Evolutionary conservation across 257 asterid genomes (phyloP), one percentile per base, ranked within the genome.

Genomic region (Lycium barbarum): DNA sequence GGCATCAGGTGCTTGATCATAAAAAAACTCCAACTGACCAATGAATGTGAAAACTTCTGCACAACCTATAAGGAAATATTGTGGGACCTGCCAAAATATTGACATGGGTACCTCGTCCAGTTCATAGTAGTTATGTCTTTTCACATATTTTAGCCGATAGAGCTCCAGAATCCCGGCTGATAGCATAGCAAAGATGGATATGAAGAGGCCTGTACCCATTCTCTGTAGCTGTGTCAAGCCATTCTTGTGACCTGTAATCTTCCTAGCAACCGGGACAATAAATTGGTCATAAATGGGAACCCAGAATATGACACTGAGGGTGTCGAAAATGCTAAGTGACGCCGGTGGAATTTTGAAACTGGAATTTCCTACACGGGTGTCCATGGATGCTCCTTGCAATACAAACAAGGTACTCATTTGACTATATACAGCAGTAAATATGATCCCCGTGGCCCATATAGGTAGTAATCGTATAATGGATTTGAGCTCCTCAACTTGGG

Each of bases 1-100:
- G 18, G 97, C 91, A 78, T 94, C 96, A 0, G 98, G 98, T 0
- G 98, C 98, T 84, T 94, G 95, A 71, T 93, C 95, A 10, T 93
- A 94, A 89, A 94, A 94, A 81, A 94, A 94, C 90, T 94, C 98
- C 53, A 94, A 74, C 68, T 93, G 97, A 54, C 98, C 97, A 0
- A 92, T 88, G 51, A 91, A 91, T 82, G 90, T 90, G 90, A 94
- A 93, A 83, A 94, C 98, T 79, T 94, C 95, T 0, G 98, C 98
- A 38, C 93, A 94, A 12, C 95, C 97, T 67, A 92, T 89, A 26
- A 94, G 85, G 88, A 92, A 94, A 61, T 92, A 94, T 58, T 94
- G 95, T 1, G 93, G 95, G 26, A 94, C 95, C 86, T 92, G 93
- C 98, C 95, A 91, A 86, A 94, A 94, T 59, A 94, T 90, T 0